These are phyloP conservation scores for Coelastrella sp. DNA, from an alignment of 139 green algal genomes.

Conservation along the genomic window DNA sequence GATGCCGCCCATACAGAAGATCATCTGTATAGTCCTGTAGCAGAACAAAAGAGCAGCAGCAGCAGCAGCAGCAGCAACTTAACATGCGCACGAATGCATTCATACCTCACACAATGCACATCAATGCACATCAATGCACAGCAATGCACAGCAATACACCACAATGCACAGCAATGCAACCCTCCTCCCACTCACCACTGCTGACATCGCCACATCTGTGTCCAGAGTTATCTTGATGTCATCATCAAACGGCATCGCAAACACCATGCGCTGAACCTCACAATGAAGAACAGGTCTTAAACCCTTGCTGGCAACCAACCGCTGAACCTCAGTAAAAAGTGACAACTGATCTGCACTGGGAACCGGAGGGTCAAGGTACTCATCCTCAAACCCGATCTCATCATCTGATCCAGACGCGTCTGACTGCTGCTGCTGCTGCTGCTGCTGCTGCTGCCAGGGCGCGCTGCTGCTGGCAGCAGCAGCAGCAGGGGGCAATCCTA, in stretches of 20 bases:
- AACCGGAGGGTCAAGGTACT: conserved; percentile 27
- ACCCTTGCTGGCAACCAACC: not conserved
- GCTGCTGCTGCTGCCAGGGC: conserved; percentile 15
- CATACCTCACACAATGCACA: no score
- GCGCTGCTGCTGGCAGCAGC: not conserved
- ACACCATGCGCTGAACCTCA: conserved; percentile 36
- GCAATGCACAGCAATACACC: no score
- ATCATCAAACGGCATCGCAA: conserved; percentile 44
- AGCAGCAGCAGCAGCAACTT: not conserved
- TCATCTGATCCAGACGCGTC: not conserved
- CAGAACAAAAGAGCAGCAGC: no score
- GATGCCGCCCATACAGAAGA: no score
- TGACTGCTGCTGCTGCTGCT: conserved; percentile 32
- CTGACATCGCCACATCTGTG: conserved; percentile 3
- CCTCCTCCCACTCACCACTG: conserved; percentile 29
- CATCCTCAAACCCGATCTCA: conserved; percentile 21
- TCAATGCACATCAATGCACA: no score
- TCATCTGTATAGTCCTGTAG: no score
- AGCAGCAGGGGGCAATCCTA: no score
- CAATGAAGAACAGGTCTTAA: conserved; percentile 41
- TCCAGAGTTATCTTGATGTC: conserved; percentile 33
- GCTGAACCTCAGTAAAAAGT: conserved; percentile 50
- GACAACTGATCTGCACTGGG: conserved; percentile 37
- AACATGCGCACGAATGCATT: no score
- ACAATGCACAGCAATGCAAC: no score